These are phyloP conservation scores for Alliaria petiolata DNA, from an alignment of 345 rosid genomes.

Conservation along the genomic window DNA sequence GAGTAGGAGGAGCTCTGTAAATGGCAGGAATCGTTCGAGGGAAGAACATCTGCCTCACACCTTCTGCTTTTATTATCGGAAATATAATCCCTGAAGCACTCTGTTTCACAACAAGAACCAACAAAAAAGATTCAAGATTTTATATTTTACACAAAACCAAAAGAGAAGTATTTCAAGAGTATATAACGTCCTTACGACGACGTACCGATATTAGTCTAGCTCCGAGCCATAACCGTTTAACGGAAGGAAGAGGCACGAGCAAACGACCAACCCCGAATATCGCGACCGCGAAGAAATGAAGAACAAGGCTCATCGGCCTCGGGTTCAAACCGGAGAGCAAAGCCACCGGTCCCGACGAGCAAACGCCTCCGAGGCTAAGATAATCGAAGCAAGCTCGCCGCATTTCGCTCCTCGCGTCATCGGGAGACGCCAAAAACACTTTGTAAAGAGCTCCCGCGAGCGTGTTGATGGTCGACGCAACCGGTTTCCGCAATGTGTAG, in stretches of 20 bases:
- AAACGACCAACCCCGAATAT: slow-evolving; percentile 52
- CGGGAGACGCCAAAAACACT: slow-evolving; percentile 48
- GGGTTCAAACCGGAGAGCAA: slow-evolving; percentile 56
- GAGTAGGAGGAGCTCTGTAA: slow-evolving; percentile 44
- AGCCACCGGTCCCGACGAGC: slow-evolving; percentile 47
- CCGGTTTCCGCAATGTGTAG: slow-evolving; percentile 58
- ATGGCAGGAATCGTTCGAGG: slow-evolving; percentile 44
- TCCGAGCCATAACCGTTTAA: slow-evolving; percentile 44
- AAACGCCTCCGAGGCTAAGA: slow-evolving; percentile 50
- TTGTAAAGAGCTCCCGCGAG: slow-evolving; percentile 52
- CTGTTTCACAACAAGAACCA: slow-evolving; percentile 17
- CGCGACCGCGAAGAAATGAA: slow-evolving; percentile 55
- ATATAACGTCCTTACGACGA: not conserved
- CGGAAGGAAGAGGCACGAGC: slow-evolving; percentile 50
- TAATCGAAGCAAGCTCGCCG: slow-evolving; percentile 56
- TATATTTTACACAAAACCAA: not conserved
- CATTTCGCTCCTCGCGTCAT: slow-evolving; percentile 50
- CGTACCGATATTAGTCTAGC: slow-evolving; percentile 46
- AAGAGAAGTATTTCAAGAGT: not conserved
- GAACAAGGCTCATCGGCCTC: slow-evolving; percentile 44
- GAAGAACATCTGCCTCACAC: slow-evolving; percentile 54
- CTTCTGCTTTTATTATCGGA: slow-evolving; percentile 50
- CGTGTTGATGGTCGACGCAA: slow-evolving; percentile 57
- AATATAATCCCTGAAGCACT: slow-evolving; percentile 51
- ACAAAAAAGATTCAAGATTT: not conserved